These are phyloP conservation scores for Solanum rostratum DNA, from an alignment of 257 asterid genomes.

Conservation along the genomic window DNA sequence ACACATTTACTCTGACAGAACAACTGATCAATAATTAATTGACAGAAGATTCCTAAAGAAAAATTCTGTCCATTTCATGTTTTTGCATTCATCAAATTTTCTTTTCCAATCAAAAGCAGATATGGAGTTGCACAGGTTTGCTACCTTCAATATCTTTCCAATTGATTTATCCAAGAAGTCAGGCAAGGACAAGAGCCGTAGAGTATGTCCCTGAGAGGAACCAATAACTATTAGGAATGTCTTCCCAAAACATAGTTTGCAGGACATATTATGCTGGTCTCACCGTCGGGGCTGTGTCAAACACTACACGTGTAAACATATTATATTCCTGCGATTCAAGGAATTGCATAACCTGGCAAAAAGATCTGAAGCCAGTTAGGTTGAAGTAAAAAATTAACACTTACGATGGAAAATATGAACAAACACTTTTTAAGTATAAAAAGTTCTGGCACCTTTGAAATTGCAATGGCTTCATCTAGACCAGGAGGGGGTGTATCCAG, in stretches of 20 bases:
- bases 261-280: conserved; percentile 15
- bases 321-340: conserved; percentile 83
- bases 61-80: neutral
- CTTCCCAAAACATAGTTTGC: neutral
- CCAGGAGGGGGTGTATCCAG: conserved; percentile 99
- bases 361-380: conserved; percentile 18
- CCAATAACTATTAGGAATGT: conserved; percentile 10
- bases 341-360: conserved; percentile 85
- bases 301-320: conserved; percentile 93
- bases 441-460: conserved; percentile 59
- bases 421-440: neutral
- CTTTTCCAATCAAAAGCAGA: neutral
- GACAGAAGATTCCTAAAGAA: neutral
- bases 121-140: neutral
- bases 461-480: conserved; percentile 95
- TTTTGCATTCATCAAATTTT: neutral
- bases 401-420: neutral
- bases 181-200: conserved; percentile 83
- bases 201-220: conserved; percentile 76
- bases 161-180: conserved; percentile 94
- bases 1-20: neutral
- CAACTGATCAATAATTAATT: neutral
- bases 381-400: conserved; percentile 8
- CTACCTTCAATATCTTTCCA: conserved; percentile 95
- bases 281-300: conserved; percentile 98